Conservation (phyloP, 768 basidiomycete genomes). For the Jaapia argillacea region DNA sequence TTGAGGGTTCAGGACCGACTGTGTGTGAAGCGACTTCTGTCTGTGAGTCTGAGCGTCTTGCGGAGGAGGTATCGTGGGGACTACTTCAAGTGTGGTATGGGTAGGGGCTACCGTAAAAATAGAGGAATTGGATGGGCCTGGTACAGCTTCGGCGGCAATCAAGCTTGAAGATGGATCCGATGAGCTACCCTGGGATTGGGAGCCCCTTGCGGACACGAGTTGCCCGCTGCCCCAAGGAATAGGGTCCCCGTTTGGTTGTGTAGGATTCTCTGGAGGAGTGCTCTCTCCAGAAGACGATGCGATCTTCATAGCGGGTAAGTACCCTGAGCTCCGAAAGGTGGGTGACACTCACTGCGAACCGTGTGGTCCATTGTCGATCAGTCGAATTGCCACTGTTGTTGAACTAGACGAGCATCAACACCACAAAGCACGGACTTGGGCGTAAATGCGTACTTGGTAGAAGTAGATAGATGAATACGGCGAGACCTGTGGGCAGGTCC, state of each 20-base stretch:
- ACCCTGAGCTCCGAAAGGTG: neutral
- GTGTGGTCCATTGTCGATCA: slow-evolving; percentile 24
- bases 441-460: slow-evolving; percentile 21
- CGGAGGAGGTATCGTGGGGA: too few species aligned
- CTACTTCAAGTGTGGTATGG: too few species aligned
- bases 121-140: too few species aligned
- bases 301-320: slow-evolving; percentile 15
- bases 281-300: slow-evolving; percentile 20
- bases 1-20: too few species aligned
- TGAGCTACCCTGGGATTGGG: too few species aligned
- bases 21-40: too few species aligned
- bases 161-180: slow-evolving; percentile 5
- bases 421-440: neutral
- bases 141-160: neutral
- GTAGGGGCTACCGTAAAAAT: too few species aligned
- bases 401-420: slow-evolving; percentile 12
- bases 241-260: slow-evolving; percentile 24
- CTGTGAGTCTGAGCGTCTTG: too few species aligned
- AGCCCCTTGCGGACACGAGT: slow-evolving; percentile 13
- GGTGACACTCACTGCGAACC: slow-evolving; percentile 23
- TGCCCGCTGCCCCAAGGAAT: slow-evolving; percentile 28
- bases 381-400: slow-evolving; percentile 16
- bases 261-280: slow-evolving; percentile 16
- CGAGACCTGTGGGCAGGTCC: slow-evolving; percentile 26
- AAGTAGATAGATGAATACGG: slow-evolving; percentile 30